A percentile compares a stretch with the other conserved stretches of the same genome.
These are phyloP conservation scores for Heliamphora pulchella DNA, from an alignment of 179 eudicot species.

Conservation along the genomic window DNA sequence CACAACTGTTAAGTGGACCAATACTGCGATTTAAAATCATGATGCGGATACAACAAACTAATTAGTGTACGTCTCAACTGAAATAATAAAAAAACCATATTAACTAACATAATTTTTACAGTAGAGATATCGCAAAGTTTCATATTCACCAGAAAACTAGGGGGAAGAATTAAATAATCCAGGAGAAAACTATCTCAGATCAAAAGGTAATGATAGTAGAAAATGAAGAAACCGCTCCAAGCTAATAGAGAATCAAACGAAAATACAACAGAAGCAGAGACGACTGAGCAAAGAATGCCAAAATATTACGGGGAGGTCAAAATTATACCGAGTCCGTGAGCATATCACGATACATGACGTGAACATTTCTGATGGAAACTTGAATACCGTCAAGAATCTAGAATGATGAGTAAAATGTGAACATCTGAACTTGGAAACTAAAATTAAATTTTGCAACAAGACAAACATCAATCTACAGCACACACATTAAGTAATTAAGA, in stretches of 20 bases:
- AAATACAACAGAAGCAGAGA: background rate
- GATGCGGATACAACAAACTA: background rate
- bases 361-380: conserved; percentile 80
- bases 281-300: conserved; percentile 9
- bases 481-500: background rate
- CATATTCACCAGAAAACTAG: background rate
- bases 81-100: background rate
- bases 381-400: conserved; percentile 94
- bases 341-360: conserved; percentile 52
- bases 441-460: conserved; percentile 3
- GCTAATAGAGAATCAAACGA: background rate
- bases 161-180: background rate
- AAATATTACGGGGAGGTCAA: conserved; percentile 1
- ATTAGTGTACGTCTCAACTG: too few relatives aligned
- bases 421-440: background rate
- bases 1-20: too few relatives aligned
- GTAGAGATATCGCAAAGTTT: background rate
- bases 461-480: conserved; percentile 3
- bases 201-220: background rate
- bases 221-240: conserved; percentile 5
- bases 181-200: background rate
- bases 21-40: background rate
- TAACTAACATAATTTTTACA: background rate
- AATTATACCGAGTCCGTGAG: conserved; percentile 46
- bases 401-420: conserved; percentile 1